A percentile compares a stretch with the other conserved stretches of the same genome.
Conservation (phyloP, 1,284 basidiomycete genomes). For the Papiliotrema laurentii region DNA sequence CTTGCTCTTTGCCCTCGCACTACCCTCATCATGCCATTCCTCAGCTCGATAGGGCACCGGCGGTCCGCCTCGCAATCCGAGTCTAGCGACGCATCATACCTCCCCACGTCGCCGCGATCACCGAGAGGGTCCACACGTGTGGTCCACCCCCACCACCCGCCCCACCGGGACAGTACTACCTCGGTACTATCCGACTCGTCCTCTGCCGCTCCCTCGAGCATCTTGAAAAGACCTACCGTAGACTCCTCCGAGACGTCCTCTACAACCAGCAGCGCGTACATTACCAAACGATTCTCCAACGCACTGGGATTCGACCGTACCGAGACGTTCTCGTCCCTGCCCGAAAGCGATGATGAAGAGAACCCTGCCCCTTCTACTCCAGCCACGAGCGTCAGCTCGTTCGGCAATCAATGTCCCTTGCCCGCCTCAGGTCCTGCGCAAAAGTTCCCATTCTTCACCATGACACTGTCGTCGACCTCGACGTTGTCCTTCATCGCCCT, state of each 20-base stretch:
- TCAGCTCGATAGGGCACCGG: neutral
- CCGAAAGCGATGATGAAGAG: constrained; percentile 17
- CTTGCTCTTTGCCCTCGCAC: neutral
- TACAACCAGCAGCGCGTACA: neutral
- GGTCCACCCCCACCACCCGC: no score
- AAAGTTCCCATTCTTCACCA: constrained; percentile 39
- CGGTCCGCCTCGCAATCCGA: neutral
- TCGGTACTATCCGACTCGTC: neutral
- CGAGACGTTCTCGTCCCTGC: constrained; percentile 17
- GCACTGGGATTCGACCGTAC: constrained; percentile 19
- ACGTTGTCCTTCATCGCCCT: constrained; percentile 42
- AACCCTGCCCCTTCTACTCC: constrained; percentile 20
- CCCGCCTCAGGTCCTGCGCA: constrained; percentile 15
- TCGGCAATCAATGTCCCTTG: constrained; percentile 31
- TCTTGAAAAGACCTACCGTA: neutral
- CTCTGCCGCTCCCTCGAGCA: neutral
- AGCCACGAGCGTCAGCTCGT: constrained; percentile 31
- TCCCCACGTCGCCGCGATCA: constrained; percentile 5
- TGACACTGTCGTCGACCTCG: constrained; percentile 35
- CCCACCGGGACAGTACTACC: neutral
- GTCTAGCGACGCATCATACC: neutral
- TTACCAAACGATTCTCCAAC: neutral
- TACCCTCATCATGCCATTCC: neutral
- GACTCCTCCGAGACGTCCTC: neutral
- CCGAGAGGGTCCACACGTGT: constrained; percentile 13